Percentiles rank a stretch among this genome's conserved stretches.
Conservation (phyloP, 1,284 basidiomycete species). For the Boletus calvinii region DNA sequence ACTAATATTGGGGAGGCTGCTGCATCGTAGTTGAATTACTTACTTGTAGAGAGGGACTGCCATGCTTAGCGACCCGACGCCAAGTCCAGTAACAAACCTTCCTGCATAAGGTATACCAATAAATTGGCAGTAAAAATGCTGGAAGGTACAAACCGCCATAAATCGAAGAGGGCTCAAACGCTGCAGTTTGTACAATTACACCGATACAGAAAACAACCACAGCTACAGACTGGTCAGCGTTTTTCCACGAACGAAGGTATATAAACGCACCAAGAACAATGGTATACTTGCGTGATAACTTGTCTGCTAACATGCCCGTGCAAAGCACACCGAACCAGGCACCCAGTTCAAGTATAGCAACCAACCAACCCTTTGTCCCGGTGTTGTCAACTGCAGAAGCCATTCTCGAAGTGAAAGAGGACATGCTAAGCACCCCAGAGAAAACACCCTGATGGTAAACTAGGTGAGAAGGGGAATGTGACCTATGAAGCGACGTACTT, state of each 20-base stretch:
- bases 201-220: conserved; percentile 67
- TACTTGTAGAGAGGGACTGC: conserved; percentile 68
- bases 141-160: conserved; percentile 49
- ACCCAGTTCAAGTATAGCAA: conserved; percentile 66
- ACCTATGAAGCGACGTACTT: conserved; percentile 39
- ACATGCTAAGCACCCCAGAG: conserved; percentile 67
- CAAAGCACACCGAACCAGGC: conserved; percentile 73
- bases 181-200: conserved; percentile 64
- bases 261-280: conserved; percentile 55
- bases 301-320: conserved; percentile 70
- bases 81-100: conserved; percentile 74
- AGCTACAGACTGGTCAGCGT: conserved; percentile 39
- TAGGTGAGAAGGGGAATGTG: background rate
- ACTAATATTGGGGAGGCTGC: conserved; percentile 1
- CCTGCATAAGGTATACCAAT: conserved; percentile 35
- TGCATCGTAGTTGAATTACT: conserved; percentile 32
- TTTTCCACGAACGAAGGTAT: background rate
- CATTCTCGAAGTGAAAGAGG: conserved; percentile 55
- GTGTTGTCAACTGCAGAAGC: conserved; percentile 48
- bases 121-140: background rate
- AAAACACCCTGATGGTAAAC: conserved; percentile 57
- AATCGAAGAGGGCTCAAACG: conserved; percentile 56
- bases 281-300: conserved; percentile 68
- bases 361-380: conserved; percentile 64
- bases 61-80: conserved; percentile 75